Evolutionary conservation across 768 basidiomycete species (phyloP).

Genomic region (Panellus pusillus): DNA sequence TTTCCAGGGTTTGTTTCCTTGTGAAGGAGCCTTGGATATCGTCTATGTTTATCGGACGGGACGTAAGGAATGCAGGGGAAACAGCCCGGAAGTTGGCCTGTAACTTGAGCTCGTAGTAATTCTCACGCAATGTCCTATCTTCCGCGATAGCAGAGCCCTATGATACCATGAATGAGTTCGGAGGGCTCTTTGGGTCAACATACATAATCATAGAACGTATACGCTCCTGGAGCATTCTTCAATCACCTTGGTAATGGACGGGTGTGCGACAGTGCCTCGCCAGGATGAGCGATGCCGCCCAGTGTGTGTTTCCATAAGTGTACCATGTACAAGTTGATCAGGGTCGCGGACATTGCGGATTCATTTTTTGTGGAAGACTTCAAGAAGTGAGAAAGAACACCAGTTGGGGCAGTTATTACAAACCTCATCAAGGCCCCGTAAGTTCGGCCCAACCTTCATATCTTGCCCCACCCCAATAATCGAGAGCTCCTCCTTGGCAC

Average conservation of each 20-base stretch:
- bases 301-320: conserved; percentile 54
- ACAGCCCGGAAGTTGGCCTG: conserved; percentile 52
- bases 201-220: conserved; percentile 48
- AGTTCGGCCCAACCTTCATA: conserved; percentile 35
- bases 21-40: conserved; percentile 46
- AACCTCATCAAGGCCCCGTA: conserved; percentile 45
- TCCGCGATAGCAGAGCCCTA: conserved; percentile 48
- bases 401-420: not conserved
- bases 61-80: conserved; percentile 51
- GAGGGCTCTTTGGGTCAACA: conserved; percentile 1
- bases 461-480: conserved; percentile 44
- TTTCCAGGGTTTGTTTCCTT: conserved; percentile 46
- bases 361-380: conserved; percentile 52
- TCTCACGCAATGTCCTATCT: conserved; percentile 52
- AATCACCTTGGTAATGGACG: not conserved
- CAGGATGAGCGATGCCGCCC: conserved; percentile 35
- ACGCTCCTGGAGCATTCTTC: conserved; percentile 35
- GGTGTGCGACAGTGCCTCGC: conserved; percentile 17
- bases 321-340: conserved; percentile 52
- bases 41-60: conserved; percentile 42
- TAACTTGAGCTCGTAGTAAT: conserved; percentile 53
- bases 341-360: conserved; percentile 47
- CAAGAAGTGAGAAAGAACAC: not conserved
- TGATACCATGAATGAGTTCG: not conserved
- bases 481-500: conserved; percentile 53